Percentiles rank a stretch among this genome's conserved stretches.
phyloP scores from a whole-genome alignment of 1,139 yeast genomes.

The Suhomyces choctaworum region DNA sequence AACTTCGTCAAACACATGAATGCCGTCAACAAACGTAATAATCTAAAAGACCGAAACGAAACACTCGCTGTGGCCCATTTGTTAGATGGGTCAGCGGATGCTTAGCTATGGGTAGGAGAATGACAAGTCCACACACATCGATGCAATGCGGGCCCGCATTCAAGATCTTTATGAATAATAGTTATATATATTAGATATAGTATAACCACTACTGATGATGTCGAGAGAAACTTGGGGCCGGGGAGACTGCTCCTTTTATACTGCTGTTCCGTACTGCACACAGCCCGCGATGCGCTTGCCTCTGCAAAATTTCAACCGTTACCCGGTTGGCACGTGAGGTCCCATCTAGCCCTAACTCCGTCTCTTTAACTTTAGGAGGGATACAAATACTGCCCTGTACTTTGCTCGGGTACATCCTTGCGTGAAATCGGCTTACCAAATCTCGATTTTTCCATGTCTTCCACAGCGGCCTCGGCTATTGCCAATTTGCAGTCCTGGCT shows the following conservation, averaged over 20 bases:
- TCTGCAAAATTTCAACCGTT: conserved; percentile 1
- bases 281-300: conserved; percentile 4
- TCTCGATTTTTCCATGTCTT: conserved; percentile 8
- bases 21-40: conserved; percentile 28
- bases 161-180: conserved; percentile 23
- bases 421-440: no score
- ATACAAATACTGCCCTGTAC: no score
- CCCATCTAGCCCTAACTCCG: conserved; percentile 6
- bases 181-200: conserved; percentile 25
- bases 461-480: conserved; percentile 1
- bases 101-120: conserved; percentile 24
- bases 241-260: conserved; percentile 18
- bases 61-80: conserved; percentile 21
- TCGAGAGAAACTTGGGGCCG: conserved; percentile 15
- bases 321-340: conserved; percentile 17
- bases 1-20: conserved; percentile 21
- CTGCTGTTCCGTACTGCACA: conserved; percentile 9
- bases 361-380: no score
- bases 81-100: conserved; percentile 23
- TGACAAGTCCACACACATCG: conserved; percentile 17
- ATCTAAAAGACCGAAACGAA: conserved; percentile 37
- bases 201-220: conserved; percentile 26
- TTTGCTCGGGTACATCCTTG: no score
- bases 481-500: conserved; percentile 41
- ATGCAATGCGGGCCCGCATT: conserved; percentile 15